Conservation (phyloP, 2,329 filamentous ascomycete species). For the Aspergillus alliaceus region DNA sequence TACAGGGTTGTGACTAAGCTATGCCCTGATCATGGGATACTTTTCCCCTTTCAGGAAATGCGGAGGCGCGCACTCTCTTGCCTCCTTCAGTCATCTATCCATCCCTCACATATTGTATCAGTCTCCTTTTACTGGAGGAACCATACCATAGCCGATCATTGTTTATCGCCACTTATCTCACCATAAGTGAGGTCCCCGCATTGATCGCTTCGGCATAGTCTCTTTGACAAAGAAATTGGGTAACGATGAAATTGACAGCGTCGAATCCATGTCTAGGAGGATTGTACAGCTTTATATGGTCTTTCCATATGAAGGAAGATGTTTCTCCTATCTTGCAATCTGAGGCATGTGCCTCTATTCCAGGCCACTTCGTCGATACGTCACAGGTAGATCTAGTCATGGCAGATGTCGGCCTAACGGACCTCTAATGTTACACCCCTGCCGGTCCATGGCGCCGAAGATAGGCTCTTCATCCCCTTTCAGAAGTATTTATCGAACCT, state of each 20-base stretch:
- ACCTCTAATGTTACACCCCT: not conserved
- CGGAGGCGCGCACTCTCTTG: conserved; percentile 8
- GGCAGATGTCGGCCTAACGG: not conserved
- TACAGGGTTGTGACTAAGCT: not conserved
- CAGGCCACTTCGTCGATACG: not conserved
- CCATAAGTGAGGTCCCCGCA: no score
- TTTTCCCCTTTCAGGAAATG: conserved; percentile 33
- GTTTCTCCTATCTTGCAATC: not conserved
- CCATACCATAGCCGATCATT: not conserved
- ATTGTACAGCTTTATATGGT: not conserved
- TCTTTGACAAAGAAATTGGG: no score
- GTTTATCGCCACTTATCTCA: not conserved
- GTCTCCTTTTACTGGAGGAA: not conserved
- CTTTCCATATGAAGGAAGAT: not conserved
- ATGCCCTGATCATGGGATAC: conserved; percentile 23
- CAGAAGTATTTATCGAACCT: not conserved
- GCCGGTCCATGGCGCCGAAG: not conserved
- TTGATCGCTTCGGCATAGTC: not conserved
- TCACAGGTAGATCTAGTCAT: not conserved
- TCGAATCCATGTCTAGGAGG: no score
- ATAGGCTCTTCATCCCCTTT: not conserved
- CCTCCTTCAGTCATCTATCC: conserved; percentile 26
- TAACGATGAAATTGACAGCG: no score
- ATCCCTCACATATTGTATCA: not conserved
- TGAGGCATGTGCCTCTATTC: no score